Percentiles rank a stretch among this genome's conserved stretches.
These are phyloP conservation scores for Aspergillus cejpii DNA, from an alignment of 2,329 filamentous ascomycete species.

Conservation along the genomic window DNA sequence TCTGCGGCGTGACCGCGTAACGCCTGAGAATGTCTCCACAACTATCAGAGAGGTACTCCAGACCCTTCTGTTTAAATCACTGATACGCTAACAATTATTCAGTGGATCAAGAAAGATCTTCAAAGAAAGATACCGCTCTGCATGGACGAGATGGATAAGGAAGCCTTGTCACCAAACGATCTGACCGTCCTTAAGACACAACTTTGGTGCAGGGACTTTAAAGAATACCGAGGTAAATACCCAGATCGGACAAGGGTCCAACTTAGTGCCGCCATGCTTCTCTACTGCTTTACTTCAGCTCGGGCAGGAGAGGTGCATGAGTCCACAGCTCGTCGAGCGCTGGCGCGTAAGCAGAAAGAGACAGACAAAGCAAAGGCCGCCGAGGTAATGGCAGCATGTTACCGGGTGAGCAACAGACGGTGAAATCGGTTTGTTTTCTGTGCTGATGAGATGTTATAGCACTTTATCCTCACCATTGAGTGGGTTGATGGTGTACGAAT, in stretches of 20 bases:
- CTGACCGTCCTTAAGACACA: slow-evolving; percentile 12
- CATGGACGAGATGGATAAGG: slow-evolving; percentile 12
- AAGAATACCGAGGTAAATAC: slow-evolving; percentile 9
- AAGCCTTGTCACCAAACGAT: slow-evolving; percentile 12
- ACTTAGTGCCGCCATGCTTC: slow-evolving; percentile 6
- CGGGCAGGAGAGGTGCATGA: slow-evolving; percentile 4
- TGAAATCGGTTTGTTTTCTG: not conserved
- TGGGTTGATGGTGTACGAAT: slow-evolving; percentile 9
- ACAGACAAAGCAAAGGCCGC: not conserved
- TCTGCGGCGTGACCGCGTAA: not conserved
- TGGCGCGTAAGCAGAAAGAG: slow-evolving; percentile 3
- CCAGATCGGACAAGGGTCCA: slow-evolving; percentile 10
- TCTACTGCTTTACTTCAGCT: slow-evolving; percentile 14
- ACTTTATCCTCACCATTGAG: slow-evolving; percentile 15
- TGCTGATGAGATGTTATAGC: slow-evolving; percentile 4
- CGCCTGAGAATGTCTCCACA: slow-evolving; percentile 2
- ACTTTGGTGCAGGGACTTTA: slow-evolving; percentile 11
- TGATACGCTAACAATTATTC: no score
- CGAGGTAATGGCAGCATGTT: slow-evolving; percentile 9
- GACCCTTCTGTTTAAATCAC: no score
- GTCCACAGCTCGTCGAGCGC: slow-evolving; percentile 5
- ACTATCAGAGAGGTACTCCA: slow-evolving; percentile 2
- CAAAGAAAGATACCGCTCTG: no score
- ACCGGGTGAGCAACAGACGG: slow-evolving; percentile 8
- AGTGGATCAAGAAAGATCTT: no score